Percentiles rank a stretch among this genome's conserved stretches.
These are phyloP conservation scores for Aspergillus pseudoviridinutans DNA, from an alignment of 2,329 filamentous ascomycete species.

Conservation along the genomic window DNA sequence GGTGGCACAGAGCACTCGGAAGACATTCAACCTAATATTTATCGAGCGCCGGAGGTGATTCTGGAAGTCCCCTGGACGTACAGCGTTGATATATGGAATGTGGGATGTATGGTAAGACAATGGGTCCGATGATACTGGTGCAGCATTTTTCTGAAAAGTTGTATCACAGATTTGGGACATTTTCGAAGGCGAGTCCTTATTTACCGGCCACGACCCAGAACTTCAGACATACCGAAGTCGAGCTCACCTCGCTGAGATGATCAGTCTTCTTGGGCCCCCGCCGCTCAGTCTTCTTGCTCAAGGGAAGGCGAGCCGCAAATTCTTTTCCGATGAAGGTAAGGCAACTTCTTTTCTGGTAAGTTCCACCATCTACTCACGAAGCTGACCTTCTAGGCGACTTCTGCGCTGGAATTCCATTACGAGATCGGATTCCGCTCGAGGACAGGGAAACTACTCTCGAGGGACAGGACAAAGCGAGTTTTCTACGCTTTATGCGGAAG, in stretches of 20 bases:
- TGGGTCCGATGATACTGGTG: conserved; percentile 3
- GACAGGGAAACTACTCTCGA: conserved; percentile 36
- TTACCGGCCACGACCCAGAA: conserved; percentile 40
- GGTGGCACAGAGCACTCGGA: conserved; percentile 32
- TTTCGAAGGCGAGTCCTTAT: conserved; percentile 46
- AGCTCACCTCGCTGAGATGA: conserved; percentile 49
- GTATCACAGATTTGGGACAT: conserved; percentile 46
- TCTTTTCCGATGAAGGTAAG: conserved; percentile 39
- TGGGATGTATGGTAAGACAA: conserved; percentile 46
- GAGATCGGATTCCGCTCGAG: conserved; percentile 27
- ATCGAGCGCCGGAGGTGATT: conserved; percentile 45
- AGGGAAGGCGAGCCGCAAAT: conserved; percentile 32
- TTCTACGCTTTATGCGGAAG: conserved; percentile 32
- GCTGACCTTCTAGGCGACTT: conserved; percentile 25
- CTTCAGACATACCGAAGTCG: conserved; percentile 39
- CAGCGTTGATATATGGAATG: conserved; percentile 51
- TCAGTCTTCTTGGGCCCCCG: conserved; percentile 44
- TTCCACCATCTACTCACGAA: conserved; percentile 1
- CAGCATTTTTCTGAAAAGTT: conserved; percentile 4
- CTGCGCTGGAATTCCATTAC: conserved; percentile 16
- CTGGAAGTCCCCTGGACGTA: conserved; percentile 45
- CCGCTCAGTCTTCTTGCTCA: conserved; percentile 32
- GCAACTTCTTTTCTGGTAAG: neutral
- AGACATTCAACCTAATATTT: conserved; percentile 31
- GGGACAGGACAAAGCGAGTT: conserved; percentile 27